Evolutionary conservation across 164 flowering plant genomes (phyloP), one percentile per base, ranked within the genome.

Genomic region (Liquidambar formosana): DNA sequence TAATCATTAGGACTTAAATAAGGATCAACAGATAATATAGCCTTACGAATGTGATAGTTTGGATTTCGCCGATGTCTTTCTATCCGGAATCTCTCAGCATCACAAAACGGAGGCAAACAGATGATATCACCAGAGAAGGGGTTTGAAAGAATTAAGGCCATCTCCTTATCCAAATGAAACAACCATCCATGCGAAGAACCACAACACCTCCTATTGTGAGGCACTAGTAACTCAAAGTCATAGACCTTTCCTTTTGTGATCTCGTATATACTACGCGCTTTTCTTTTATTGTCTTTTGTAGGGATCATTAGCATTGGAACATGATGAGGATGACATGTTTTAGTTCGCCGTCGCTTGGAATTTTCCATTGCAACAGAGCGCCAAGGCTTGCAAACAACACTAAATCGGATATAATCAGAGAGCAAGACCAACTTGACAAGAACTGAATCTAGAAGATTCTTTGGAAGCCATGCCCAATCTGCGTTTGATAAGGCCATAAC

Each of bases 151-250:
- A 26, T 61, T 10, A 61, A 6, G 4, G n/a, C 49, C 2, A 61
- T 16, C 4, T 43, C 21, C 25, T 44, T 8, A 2, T 61, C 49
- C 6, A 19, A 25, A 9, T 4, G 4, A 6, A 21, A 19, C 14
- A 61, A 13, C 64, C 64, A 61, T 18, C 64, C 64, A 22, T 61
- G 49, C 14, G 49, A 61, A 21, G 49, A 43, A 10, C 64, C 64
- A 38, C 64, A 60, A n/a, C 43, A 45, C 49, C 64, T 41, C 12
- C n/a, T 61, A 4, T 18, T 61, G n/a, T 61, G 44, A 12, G 49
- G 64, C 6, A 44, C 9, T 44, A 2, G 23, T 19, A 44, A 61
- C 16, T 41, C 14, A 12, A 21, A 41, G 9, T 13, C 18, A 4
- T 19, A n/a, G 49, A 33, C 6, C 4, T 33, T 33, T 33, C 41